Evolutionary conservation across 306 rosid genomes (phyloP).

Genomic region (Prunus armeniaca): DNA sequence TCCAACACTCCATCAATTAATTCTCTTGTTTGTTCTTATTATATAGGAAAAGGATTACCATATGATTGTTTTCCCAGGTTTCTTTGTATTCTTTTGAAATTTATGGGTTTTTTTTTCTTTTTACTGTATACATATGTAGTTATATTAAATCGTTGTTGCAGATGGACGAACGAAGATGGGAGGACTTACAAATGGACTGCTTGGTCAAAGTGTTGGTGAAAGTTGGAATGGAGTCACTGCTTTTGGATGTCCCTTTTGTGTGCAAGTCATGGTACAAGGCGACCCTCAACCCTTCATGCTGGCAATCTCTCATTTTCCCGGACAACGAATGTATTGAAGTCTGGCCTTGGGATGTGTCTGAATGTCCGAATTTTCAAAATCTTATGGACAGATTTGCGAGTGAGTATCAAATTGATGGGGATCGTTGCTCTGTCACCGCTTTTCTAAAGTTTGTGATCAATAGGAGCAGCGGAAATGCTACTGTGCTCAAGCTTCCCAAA

Average conservation of each 20-base stretch:
- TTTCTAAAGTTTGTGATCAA: not conserved
- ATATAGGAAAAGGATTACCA: too few species aligned
- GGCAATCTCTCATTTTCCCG: not conserved
- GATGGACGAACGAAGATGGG: not conserved
- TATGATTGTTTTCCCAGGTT: too few species aligned
- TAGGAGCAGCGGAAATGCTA: not conserved
- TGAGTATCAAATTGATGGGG: not conserved
- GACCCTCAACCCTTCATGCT: not conserved
- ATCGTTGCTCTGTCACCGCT: not conserved
- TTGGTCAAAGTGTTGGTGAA: not conserved
- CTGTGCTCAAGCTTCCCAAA: not conserved
- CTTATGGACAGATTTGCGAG: not conserved
- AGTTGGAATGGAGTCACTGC: constrained; percentile 5
- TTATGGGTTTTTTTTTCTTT: too few species aligned
- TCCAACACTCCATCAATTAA: too few species aligned
- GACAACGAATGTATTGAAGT: not conserved
- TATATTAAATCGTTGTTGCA: not conserved
- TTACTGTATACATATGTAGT: too few species aligned
- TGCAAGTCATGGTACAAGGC: constrained; percentile 3
- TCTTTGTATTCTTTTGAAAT: too few species aligned
- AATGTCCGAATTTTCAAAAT: too few species aligned
- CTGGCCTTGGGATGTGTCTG: too few species aligned
- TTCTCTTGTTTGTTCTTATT: too few species aligned
- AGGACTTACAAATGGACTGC: not conserved
- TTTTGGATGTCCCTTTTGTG: not conserved